Base-by-base conservation (phyloP, 352 stramenopile species). In the Phytopythium helicoides region DNA sequence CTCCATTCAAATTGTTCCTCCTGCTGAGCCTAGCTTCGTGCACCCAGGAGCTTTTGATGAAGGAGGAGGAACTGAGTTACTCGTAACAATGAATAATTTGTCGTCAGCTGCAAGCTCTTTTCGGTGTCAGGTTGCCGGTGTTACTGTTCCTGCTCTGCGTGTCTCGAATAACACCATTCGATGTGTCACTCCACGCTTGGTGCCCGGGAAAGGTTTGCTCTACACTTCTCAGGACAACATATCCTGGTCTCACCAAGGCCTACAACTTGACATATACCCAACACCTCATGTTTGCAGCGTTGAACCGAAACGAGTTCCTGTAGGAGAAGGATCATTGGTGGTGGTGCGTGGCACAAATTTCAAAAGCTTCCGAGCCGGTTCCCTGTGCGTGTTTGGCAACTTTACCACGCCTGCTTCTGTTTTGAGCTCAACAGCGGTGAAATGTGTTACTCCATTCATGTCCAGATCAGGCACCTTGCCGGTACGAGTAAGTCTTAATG, bases 301-400 rank as follows among this genome's bases (percentile, higher is more conserved):
- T 10, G 41, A 26, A 31, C 72, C 69, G 19, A 52, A 63, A 25
- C 46, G 34, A 8, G 57, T 57, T 0, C n/a, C 49, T 15, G 23
- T 54, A 2, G 26, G 54, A 0, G 52, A 34, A 7, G 64, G 54
- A 0, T 53, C 45, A 33, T 31, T 55, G 5, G 55, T 83, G 22
- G 51, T 49, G 33, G 52, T 83, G 1, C 64, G 56, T n/a, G 72
- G 69, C 31, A 83, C 69, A 10, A 83, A 76, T 33, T 59, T 83
- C 3, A 66, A 58, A 37, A 1, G 37, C 12, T 74, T 74, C 16
- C 14, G 46, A 0, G 31, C 45, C 10, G 54, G 34, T 22, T 60
- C 68, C 38, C 58, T 68, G 52, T 83, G 72, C 22, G 22, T 62
- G 3, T 80, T 83, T 55, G 69, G 45, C 50, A 54, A 55, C 23